These are phyloP conservation scores for Sclerotinia borealis DNA, from an alignment of 2,329 filamentous ascomycete genomes.

Conservation along the genomic window DNA sequence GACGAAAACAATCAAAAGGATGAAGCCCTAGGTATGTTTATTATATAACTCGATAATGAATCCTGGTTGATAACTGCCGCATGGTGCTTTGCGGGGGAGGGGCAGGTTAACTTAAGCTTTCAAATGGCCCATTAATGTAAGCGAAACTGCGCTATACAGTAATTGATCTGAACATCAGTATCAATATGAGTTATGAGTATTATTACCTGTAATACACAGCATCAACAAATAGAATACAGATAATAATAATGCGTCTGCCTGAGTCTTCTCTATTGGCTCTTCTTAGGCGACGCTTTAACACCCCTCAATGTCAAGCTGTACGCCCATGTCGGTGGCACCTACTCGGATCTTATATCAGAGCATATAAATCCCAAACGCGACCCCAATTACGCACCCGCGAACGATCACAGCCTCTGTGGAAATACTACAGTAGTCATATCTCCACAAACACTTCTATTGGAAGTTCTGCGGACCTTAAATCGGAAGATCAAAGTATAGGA, in stretches of 20 bases:
- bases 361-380: conserved; percentile 1
- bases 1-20: neutral
- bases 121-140: neutral
- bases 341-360: neutral
- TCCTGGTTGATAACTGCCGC: neutral
- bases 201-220: too few species aligned
- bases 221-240: conserved; percentile 3
- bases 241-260: conserved; percentile 26
- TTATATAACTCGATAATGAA: neutral
- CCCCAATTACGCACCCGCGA: neutral
- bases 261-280: conserved; percentile 26
- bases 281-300: conserved; percentile 24
- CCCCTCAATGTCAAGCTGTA: conserved; percentile 19
- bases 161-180: neutral
- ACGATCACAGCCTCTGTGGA: neutral
- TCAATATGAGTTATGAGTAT: too few species aligned
- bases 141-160: neutral
- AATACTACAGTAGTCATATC: neutral
- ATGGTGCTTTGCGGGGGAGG: conserved; percentile 1
- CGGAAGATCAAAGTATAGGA: neutral
- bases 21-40: neutral
- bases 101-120: neutral
- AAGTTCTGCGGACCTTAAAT: neutral
- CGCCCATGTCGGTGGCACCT: neutral
- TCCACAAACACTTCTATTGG: neutral